phyloP scores from a whole-genome alignment of 2,329 filamentous ascomycete genomes.

The Neonectria faginata region DNA sequence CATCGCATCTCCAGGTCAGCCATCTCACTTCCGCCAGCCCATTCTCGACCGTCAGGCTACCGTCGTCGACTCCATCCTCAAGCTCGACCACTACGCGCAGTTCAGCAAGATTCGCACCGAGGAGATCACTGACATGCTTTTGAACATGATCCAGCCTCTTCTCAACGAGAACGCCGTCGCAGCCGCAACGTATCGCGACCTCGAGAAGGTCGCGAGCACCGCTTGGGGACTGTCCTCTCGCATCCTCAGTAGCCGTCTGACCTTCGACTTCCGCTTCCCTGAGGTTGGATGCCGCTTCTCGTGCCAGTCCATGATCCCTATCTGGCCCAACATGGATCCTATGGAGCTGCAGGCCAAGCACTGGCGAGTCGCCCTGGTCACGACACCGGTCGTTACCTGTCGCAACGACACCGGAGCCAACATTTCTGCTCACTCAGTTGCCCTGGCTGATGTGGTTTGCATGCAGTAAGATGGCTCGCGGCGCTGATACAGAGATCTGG shows the following conservation, averaged over 20 bases:
- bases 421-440: conserved; percentile 58
- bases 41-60: conserved; percentile 54
- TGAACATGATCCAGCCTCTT: conserved; percentile 54
- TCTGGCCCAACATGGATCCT: conserved; percentile 57
- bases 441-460: conserved; percentile 61
- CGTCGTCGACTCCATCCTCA: conserved; percentile 54
- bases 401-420: conserved; percentile 62
- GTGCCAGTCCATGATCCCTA: conserved; percentile 59
- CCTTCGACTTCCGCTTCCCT: conserved; percentile 63
- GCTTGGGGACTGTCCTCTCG: conserved; percentile 61
- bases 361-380: conserved; percentile 64
- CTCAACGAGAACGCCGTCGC: conserved; percentile 52
- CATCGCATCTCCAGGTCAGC: conserved; percentile 45
- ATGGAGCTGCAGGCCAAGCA: conserved; percentile 62
- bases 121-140: conserved; percentile 57
- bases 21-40: conserved; percentile 52
- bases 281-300: conserved; percentile 63
- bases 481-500: background rate
- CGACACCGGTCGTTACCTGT: conserved; percentile 66
- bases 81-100: conserved; percentile 44
- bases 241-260: conserved; percentile 59
- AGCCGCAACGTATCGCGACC: conserved; percentile 55
- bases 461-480: conserved; percentile 53
- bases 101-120: conserved; percentile 53
- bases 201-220: conserved; percentile 54